Conservation (phyloP, 1,139 yeast genomes). For the Geotrichum histeridarum region DNA sequence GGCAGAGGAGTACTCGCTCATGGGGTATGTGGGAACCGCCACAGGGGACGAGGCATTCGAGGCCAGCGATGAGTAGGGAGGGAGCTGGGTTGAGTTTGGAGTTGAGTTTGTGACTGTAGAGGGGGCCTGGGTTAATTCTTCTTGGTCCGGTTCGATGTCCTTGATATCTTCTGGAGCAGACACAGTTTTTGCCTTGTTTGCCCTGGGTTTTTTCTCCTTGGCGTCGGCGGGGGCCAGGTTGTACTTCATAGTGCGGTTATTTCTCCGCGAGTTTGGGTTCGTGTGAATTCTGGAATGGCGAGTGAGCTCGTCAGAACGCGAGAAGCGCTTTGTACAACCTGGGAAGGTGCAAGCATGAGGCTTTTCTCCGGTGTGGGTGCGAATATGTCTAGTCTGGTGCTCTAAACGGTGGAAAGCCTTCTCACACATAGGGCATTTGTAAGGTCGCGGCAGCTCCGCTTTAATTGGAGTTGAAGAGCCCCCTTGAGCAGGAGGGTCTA, state of each 20-base stretch:
- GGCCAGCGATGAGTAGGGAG: background rate
- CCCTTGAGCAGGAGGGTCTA: constrained; percentile 9
- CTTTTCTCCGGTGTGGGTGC: constrained; percentile 95
- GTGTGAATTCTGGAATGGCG: constrained; percentile 85
- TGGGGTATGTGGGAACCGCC: background rate
- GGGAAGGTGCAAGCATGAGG: constrained; percentile 87
- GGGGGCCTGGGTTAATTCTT: background rate
- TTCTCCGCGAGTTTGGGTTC: constrained; percentile 64
- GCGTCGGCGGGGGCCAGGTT: constrained; percentile 31
- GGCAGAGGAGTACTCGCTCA: constrained; percentile 23
- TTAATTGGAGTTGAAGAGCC: constrained; percentile 14
- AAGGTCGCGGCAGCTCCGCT: constrained; percentile 56
- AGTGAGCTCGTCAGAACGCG: constrained; percentile 85
- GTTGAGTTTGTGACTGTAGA: background rate
- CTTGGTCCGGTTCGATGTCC: background rate
- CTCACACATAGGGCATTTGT: constrained; percentile 85
- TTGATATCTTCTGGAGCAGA: background rate
- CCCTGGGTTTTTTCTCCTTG: constrained; percentile 11
- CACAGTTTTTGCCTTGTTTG: background rate
- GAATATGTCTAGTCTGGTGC: constrained; percentile 88
- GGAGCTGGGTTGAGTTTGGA: background rate
- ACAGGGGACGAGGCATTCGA: background rate
- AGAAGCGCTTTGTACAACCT: constrained; percentile 79
- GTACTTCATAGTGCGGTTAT: constrained; percentile 34
- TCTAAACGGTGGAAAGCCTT: constrained; percentile 90